Base-by-base conservation (phyloP, 2,329 filamentous ascomycete species). In the Colletotrichum paranaense region DNA sequence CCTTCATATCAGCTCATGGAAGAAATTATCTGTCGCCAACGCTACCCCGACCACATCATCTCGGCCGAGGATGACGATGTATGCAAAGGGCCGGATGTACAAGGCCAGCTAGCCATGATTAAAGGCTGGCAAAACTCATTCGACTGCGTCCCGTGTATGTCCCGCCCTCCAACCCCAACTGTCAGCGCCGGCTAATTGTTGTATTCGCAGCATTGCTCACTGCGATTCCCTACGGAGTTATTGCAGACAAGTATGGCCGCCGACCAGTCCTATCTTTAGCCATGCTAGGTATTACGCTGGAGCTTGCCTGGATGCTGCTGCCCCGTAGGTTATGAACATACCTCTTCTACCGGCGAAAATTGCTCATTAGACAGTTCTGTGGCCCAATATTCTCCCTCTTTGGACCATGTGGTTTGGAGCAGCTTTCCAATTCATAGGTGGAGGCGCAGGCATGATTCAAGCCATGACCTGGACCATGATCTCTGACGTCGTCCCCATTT, bases 1-100 rank as follows among this genome's bases (percentile, higher is more conserved):
- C 86, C 89, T 0, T 77, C 80, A 57, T 86, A 85, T 62, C 85
- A 86, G 66, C 83, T 90, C 63, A 84, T 88, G 75, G 89, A 91
- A 77, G 82, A 84, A 64, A 84, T 90, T 58, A 84, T 89, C 57
- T 91, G 89, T 78, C 85, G 86, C 28, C 77, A 82, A 19, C 83
- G 86, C 73, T 87, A 86, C 75, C 84, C 86, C 5, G 80, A 84
- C 2, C 79, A 84, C 57, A 76, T 81, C 28, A 78, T 84, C 0
- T 67, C 73, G 57, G 73, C 79, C 77, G 64, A 79, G 2, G 87
- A 80, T 2, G 87, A 89, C 68, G 77, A 81, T 57, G 80, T 83
- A 6, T 91, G 89, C 80, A 90, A 91, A 76, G 78, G 79, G 3
- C 77, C 81, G 0, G 78, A 81, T 2, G 87, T 91, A 1, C 88